These are phyloP conservation scores for Ceratocystis alfenasii DNA, from an alignment of 2,329 filamentous ascomycete species.

Conservation along the genomic window DNA sequence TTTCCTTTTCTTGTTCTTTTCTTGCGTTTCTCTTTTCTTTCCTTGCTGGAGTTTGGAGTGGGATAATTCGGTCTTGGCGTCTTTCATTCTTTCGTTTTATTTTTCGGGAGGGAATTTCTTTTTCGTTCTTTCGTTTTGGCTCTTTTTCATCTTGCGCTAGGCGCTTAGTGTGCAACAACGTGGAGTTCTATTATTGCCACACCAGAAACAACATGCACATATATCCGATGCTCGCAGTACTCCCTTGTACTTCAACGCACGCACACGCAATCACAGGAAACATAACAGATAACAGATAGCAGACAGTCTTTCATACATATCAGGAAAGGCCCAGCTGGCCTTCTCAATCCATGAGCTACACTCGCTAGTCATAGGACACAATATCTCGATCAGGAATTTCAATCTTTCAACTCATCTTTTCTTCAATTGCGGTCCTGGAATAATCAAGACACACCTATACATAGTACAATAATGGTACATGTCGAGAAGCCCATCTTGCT, in stretches of 20 bases:
- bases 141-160: no score
- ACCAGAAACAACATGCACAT: no score
- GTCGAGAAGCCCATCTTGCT: slow-evolving; percentile 9
- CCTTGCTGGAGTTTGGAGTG: slow-evolving; percentile 5
- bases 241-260: not conserved
- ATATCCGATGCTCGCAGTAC: not conserved
- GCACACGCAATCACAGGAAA: not conserved
- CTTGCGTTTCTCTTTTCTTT: not conserved
- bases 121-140: not conserved
- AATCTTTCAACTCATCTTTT: slow-evolving; percentile 4
- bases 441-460: not conserved
- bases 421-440: not conserved
- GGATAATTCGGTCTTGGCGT: slow-evolving; percentile 5
- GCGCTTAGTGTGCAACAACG: no score
- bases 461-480: slow-evolving; percentile 29
- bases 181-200: no score
- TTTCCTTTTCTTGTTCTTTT: not conserved
- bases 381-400: not conserved
- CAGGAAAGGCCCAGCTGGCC: not conserved
- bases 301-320: not conserved
- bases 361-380: not conserved
- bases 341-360: no score
- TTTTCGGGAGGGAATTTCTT: not conserved
- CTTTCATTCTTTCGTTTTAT: slow-evolving; percentile 2
- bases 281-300: not conserved